Evolutionary conservation across 345 rosid species (phyloP).

Genomic region (Arabidopsis thaliana): DNA sequence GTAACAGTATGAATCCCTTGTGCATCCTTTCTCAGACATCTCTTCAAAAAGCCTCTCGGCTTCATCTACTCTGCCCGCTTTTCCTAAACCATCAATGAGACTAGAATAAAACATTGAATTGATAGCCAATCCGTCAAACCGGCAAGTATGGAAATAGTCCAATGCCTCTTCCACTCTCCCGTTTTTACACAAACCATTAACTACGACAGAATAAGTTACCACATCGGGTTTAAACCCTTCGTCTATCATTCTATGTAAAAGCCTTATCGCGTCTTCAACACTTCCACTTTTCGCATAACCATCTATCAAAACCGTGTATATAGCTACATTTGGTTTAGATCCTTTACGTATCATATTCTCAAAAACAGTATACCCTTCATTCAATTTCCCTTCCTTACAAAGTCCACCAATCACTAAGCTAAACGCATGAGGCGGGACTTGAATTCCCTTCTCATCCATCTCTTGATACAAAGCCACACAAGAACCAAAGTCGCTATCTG

Average conservation of each 20-base stretch:
- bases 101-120: conserved; percentile 77
- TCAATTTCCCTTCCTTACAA: conserved; percentile 71
- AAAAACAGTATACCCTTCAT: conserved; percentile 70
- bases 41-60: conserved; percentile 79
- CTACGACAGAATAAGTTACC: conserved; percentile 74
- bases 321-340: conserved; percentile 68
- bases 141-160: conserved; percentile 55
- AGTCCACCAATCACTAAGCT: conserved; percentile 86
- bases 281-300: conserved; percentile 70
- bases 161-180: conserved; percentile 81
- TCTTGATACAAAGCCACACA: conserved; percentile 80
- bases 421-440: conserved; percentile 76
- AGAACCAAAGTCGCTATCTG: conserved; percentile 65
- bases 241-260: conserved; percentile 75
- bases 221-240: conserved; percentile 73
- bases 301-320: conserved; percentile 81
- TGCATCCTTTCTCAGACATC: conserved; percentile 70
- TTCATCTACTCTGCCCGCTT: conserved; percentile 76
- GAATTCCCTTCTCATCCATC: conserved; percentile 77
- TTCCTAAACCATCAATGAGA: conserved; percentile 88
- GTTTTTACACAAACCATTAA: conserved; percentile 76
- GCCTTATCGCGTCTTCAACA: conserved; percentile 68
- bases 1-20: conserved; percentile 79
- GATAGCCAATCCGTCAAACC: conserved; percentile 55
- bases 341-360: conserved; percentile 70